A percentile compares a stretch with the other conserved stretches of the same genome.
Evolutionary conservation across 768 basidiomycete genomes (phyloP).

Genomic region (Cystobasidium onofrii): DNA sequence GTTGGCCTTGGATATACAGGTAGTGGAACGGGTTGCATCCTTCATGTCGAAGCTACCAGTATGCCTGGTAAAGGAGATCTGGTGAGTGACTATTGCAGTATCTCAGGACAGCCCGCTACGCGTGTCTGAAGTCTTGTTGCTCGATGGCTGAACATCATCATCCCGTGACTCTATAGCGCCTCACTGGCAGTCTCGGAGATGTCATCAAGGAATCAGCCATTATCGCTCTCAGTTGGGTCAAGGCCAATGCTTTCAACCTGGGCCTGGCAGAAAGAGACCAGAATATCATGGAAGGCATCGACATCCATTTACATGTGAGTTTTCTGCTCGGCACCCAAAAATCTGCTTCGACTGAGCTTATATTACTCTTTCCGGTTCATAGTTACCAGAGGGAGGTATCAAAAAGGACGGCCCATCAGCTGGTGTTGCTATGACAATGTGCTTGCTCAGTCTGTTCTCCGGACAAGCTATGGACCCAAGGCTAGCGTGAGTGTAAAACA

Average conservation of each 20-base stretch:
- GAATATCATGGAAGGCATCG: slow-evolving; percentile 58
- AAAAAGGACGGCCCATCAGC: slow-evolving; percentile 86
- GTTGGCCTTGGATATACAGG: slow-evolving; percentile 20
- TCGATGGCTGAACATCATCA: too few species aligned
- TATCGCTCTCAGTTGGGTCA: slow-evolving; percentile 81
- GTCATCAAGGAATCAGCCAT: slow-evolving; percentile 89
- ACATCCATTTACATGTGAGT: slow-evolving; percentile 63
- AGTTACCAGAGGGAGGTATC: slow-evolving; percentile 72
- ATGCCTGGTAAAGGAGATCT: slow-evolving; percentile 16
- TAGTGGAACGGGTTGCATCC: slow-evolving; percentile 55
- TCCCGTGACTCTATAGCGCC: slow-evolving; percentile 31
- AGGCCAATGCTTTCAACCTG: slow-evolving; percentile 52
- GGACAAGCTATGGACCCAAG: slow-evolving; percentile 28
- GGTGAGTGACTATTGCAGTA: background rate
- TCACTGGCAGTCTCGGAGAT: slow-evolving; percentile 78
- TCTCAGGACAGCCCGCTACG: too few species aligned
- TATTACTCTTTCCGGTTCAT: background rate
- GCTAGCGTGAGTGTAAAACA: background rate
- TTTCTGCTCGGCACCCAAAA: background rate
- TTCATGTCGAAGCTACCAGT: slow-evolving; percentile 83
- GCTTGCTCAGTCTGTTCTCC: slow-evolving; percentile 84
- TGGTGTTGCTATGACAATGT: slow-evolving; percentile 82
- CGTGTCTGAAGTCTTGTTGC: too few species aligned
- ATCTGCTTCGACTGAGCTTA: too few species aligned
- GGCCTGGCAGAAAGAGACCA: slow-evolving; percentile 38